A percentile compares a stretch with the other conserved stretches of the same genome.
phyloP scores from a whole-genome alignment of 2,329 filamentous ascomycete genomes.

The Shiraia bambusicola region DNA sequence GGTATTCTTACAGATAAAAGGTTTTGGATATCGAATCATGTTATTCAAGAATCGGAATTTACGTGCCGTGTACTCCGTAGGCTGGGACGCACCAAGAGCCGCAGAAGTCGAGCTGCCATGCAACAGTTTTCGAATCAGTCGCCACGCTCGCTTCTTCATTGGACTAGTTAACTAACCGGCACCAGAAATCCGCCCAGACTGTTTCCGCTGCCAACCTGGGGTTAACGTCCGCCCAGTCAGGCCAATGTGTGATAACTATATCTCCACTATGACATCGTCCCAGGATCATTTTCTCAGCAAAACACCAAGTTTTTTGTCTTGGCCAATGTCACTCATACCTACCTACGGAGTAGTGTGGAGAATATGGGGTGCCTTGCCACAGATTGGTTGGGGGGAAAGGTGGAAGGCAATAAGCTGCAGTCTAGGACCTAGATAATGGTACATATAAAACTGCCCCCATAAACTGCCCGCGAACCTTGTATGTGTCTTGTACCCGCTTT shows the following conservation, averaged over 20 bases:
- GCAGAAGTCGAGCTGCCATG: slow-evolving; percentile 11
- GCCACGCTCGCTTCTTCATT: slow-evolving; percentile 3
- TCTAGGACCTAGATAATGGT: slow-evolving; percentile 5
- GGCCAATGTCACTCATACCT: slow-evolving; percentile 23
- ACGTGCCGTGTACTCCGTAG: no score
- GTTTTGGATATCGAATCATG: no score
- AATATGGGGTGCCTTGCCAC: slow-evolving; percentile 14
- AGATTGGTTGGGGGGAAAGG: slow-evolving; percentile 6
- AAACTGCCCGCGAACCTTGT: slow-evolving; percentile 1
- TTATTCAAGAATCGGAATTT: no score
- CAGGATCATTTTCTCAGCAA: slow-evolving; percentile 13
- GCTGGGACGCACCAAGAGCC: slow-evolving; percentile 5
- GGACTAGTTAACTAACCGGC: slow-evolving; percentile 6
- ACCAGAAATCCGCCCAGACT: slow-evolving; percentile 6
- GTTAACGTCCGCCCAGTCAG: slow-evolving; percentile 20
- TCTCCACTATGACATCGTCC: slow-evolving; percentile 34
- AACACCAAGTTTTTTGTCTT: slow-evolving; percentile 8
- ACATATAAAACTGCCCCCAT: slow-evolving; percentile 13
- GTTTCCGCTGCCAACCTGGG: slow-evolving; percentile 21
- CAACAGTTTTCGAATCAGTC: neutral
- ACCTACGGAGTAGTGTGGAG: no score
- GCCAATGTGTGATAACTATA: slow-evolving; percentile 13
- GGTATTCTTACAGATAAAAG: no score
- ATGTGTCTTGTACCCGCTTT: slow-evolving; percentile 8
- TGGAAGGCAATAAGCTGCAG: slow-evolving; percentile 6